Evolutionary conservation across 306 rosid genomes (phyloP), one percentile per base, ranked within the genome.

Genomic region (Gynostemma pentaphyllum): DNA sequence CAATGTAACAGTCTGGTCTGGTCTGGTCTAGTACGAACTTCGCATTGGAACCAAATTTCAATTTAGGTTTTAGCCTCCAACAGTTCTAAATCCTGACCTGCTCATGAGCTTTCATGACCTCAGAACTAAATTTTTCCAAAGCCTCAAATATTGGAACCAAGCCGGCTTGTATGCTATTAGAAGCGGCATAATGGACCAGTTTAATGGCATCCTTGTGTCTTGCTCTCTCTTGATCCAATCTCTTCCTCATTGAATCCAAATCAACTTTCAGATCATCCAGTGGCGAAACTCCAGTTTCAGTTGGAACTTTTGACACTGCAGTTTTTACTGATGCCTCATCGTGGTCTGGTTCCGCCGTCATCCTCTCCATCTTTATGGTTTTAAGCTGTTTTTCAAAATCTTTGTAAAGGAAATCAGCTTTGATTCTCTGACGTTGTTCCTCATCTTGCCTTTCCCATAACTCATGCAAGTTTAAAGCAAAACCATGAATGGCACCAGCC

Each of bases 391-490:
- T 85, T 75, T 88, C 94, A 9, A 88, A 78, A 77, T 94, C 96
- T 74, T 81, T 86, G 15, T 80, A 74, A 30, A 86, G 86, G 42
- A 64, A 76, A 53, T 88, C 95, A 21, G 95, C 94, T 78, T 78
- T 84, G 73, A 86, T 81, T 73, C 88, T 84, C 74, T 76, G 94
- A 1, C 86, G 92, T 66, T 82, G 94, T 62, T 72, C 95, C 73
- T 81, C 91, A n/a, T 81, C 96, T 73, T 94, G 99, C 66, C 86
- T 78, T 77, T 88, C 97, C 95, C 95, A 88, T 66, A 94, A 70
- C 68, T 84, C 84, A 44, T 80, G 95, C 27, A 94, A 75, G 70
- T 79, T 84, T 45, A 76, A 73, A 10, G 97, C 99, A 57, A 94
- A 94, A 62, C 73, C 90, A 37, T 68, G 76, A 88, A 94, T 84